phyloP scores from a whole-genome alignment of 495 filamentous ascomycete genomes.

The Xylaria scruposa region DNA sequence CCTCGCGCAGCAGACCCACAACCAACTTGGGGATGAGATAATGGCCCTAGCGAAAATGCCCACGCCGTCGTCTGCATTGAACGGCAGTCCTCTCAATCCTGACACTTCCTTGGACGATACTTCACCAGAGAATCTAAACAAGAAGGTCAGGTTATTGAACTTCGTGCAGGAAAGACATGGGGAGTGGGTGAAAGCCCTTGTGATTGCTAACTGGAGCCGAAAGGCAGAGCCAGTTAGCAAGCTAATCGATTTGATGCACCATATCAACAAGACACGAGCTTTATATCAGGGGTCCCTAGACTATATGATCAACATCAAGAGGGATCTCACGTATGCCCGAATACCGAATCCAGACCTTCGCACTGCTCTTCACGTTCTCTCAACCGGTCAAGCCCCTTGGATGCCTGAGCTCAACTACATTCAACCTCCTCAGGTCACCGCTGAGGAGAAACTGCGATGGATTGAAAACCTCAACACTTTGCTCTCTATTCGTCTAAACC shows the following conservation, averaged over 20 bases:
- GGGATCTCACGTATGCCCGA: constrained; percentile 66
- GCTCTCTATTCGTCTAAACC: constrained; percentile 76
- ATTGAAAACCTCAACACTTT: constrained; percentile 82
- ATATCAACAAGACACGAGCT: constrained; percentile 66
- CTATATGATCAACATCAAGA: constrained; percentile 71
- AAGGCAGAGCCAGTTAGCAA: constrained; percentile 77
- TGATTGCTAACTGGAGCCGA: constrained; percentile 86
- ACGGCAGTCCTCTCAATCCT: constrained; percentile 55
- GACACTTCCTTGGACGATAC: constrained; percentile 56
- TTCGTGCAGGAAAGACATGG: constrained; percentile 65
- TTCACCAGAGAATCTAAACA: constrained; percentile 71
- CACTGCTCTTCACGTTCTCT: constrained; percentile 85
- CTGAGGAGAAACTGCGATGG: constrained; percentile 68
- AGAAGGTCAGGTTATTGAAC: constrained; percentile 78
- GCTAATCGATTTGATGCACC: constrained; percentile 81
- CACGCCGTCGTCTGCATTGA: constrained; percentile 51
- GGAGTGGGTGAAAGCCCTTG: constrained; percentile 86
- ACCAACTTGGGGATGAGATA: constrained; percentile 74
- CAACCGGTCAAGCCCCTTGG: constrained; percentile 73
- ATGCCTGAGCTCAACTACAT: constrained; percentile 86
- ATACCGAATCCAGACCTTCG: constrained; percentile 87
- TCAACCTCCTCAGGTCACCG: constrained; percentile 70
- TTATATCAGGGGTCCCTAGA: constrained; percentile 63
- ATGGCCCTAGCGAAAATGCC: constrained; percentile 70
- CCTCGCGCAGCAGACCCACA: constrained; percentile 81